Conservation (phyloP, 768 basidiomycete genomes). For the Serendipita sp. region DNA sequence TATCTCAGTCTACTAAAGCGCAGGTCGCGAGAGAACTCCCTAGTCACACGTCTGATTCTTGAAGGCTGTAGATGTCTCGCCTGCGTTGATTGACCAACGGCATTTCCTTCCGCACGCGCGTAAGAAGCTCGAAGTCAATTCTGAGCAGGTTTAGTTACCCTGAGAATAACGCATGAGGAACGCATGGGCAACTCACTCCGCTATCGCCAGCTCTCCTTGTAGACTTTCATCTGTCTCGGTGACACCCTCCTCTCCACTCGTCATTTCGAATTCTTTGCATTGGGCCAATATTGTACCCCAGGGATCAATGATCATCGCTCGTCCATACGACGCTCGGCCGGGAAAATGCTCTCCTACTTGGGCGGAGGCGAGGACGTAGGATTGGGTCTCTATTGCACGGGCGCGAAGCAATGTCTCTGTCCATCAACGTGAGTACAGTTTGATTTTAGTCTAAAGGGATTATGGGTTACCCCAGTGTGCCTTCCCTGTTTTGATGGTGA, state of each 20-base stretch:
- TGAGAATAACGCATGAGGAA: neutral
- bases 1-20: neutral
- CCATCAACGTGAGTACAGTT: neutral
- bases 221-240: neutral
- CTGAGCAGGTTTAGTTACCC: conserved; percentile 1
- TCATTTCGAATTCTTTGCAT: neutral
- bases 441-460: neutral
- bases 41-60: neutral
- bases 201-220: neutral
- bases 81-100: conserved; percentile 9
- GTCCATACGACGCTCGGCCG: conserved; percentile 10
- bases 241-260: neutral
- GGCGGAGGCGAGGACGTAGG: conserved; percentile 13
- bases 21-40: too few relatives aligned
- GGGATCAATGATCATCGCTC: conserved; percentile 13
- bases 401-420: conserved; percentile 9
- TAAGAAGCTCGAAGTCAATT: conserved; percentile 10
- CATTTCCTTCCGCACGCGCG: conserved; percentile 12
- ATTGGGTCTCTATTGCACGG: conserved; percentile 13
- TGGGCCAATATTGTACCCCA: conserved; percentile 12
- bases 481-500: conserved; percentile 10
- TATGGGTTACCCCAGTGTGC: conserved; percentile 10
- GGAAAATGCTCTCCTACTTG: conserved; percentile 13
- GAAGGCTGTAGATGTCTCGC: neutral
- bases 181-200: neutral